These are phyloP conservation scores for Postia placenta DNA, from an alignment of 768 basidiomycete species.

Conservation along the genomic window DNA sequence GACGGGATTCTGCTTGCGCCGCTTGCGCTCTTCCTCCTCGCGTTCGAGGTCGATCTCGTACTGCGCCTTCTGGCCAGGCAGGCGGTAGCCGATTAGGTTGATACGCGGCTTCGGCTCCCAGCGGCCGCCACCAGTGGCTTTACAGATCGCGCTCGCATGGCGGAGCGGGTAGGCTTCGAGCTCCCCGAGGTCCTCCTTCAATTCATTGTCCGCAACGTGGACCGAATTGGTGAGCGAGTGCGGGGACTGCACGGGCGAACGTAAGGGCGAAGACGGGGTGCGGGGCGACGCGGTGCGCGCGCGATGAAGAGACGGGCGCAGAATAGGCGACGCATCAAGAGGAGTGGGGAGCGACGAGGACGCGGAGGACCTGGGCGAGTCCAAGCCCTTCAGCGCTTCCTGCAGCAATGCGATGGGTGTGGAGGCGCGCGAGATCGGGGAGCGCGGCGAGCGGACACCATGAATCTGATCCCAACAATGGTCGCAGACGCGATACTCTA, in stretches of 20 bases:
- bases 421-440: conserved; percentile 30
- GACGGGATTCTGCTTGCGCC: conserved; percentile 53
- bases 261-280: conserved; percentile 15
- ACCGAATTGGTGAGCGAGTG: not conserved
- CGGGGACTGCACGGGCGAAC: conserved; percentile 1
- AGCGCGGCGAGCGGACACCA: conserved; percentile 38
- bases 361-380: conserved; percentile 21
- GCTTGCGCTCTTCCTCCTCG: conserved; percentile 48
- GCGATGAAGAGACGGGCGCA: conserved; percentile 20
- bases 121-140: conserved; percentile 72
- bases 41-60: conserved; percentile 69
- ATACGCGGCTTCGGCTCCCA: conserved; percentile 63
- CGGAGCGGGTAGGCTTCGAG: conserved; percentile 70
- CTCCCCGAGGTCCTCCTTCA: conserved; percentile 37
- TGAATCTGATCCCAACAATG: conserved; percentile 74
- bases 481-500: conserved; percentile 62
- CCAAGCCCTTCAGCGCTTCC: conserved; percentile 6
- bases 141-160: conserved; percentile 63
- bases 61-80: conserved; percentile 62
- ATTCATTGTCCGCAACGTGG: conserved; percentile 11
- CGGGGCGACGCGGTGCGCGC: conserved; percentile 20
- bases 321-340: conserved; percentile 17
- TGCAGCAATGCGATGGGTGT: conserved; percentile 13
- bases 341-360: conserved; percentile 25
- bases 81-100: conserved; percentile 39